phyloP scores from a whole-genome alignment of 345 rosid species.

The Dipteronia sinensis region DNA sequence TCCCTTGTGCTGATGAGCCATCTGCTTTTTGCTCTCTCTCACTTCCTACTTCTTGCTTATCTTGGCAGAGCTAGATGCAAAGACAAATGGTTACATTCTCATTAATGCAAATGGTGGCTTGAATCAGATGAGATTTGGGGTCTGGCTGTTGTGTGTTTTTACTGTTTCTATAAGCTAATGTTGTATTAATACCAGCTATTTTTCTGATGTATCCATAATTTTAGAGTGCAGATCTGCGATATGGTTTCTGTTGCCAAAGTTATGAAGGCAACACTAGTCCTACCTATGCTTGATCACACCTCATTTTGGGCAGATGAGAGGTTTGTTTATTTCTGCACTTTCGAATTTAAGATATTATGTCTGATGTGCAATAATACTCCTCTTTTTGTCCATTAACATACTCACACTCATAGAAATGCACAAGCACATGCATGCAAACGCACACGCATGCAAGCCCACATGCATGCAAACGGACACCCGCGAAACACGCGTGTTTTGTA shows the following conservation, averaged over 20 bases:
- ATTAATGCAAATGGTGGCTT: slow-evolving; percentile 97
- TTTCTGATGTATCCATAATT: slow-evolving; percentile 50
- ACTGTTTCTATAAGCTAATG: slow-evolving; percentile 20
- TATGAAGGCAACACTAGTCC: slow-evolving; percentile 89
- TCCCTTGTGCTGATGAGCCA: slow-evolving; percentile 7
- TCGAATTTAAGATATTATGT: neutral
- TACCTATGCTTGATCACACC: slow-evolving; percentile 90
- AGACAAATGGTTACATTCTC: slow-evolving; percentile 81
- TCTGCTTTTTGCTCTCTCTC: slow-evolving; percentile 6
- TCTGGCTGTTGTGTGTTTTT: slow-evolving; percentile 56
- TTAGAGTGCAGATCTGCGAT: slow-evolving; percentile 93
- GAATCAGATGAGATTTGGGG: slow-evolving; percentile 99
- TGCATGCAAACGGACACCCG: no score
- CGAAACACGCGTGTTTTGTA: no score
- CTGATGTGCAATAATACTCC: neutral
- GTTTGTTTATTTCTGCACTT: slow-evolving; percentile 28
- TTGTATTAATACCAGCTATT: slow-evolving; percentile 4
- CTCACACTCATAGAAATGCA: no score
- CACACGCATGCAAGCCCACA: no score
- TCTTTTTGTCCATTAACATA: neutral
- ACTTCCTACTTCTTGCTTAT: slow-evolving; percentile 17
- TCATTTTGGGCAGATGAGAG: slow-evolving; percentile 97
- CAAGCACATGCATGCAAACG: no score
- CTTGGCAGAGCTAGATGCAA: slow-evolving; percentile 68
- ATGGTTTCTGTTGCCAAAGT: slow-evolving; percentile 93